phyloP scores from a whole-genome alignment of 1,284 basidiomycete genomes.

The Tremellales sp. region DNA sequence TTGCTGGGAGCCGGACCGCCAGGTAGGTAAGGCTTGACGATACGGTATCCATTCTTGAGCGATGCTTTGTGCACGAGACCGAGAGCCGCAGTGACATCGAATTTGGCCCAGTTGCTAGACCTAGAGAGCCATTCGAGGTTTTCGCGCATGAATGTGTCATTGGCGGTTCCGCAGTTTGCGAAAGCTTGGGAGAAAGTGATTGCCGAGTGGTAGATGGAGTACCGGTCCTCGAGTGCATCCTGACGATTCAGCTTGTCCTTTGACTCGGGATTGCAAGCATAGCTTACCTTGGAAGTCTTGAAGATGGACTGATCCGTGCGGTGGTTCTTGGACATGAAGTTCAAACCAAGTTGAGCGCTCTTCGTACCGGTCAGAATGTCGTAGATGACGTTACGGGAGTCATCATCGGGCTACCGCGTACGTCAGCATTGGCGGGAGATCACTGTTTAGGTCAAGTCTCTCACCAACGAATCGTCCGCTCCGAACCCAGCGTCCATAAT shows the following conservation, averaged over 20 bases:
- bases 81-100: conserved; percentile 88
- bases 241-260: conserved; percentile 38
- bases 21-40: conserved; percentile 91
- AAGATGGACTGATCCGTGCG: conserved; percentile 85
- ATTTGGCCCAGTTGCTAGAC: conserved; percentile 96
- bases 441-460: too few species aligned
- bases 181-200: conserved; percentile 93
- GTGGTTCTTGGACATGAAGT: conserved; percentile 91
- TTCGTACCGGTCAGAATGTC: conserved; percentile 82
- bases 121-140: conserved; percentile 92
- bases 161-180: conserved; percentile 91
- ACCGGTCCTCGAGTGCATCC: conserved; percentile 88
- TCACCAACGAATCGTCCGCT: conserved; percentile 45
- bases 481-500: conserved; percentile 31
- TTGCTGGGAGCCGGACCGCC: conserved; percentile 58
- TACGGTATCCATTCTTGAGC: conserved; percentile 83
- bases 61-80: conserved; percentile 96
- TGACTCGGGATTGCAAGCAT: not conserved
- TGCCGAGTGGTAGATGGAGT: conserved; percentile 93
- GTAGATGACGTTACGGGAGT: conserved; percentile 50
- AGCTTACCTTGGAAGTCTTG: conserved; percentile 76
- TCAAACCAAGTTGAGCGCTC: conserved; percentile 83
- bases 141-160: conserved; percentile 84
- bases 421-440: conserved; percentile 51
- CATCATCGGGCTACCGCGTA: conserved; percentile 46